phyloP scores from a whole-genome alignment of 2,329 filamentous ascomycete species.

The Colletotrichum chrysophilum region DNA sequence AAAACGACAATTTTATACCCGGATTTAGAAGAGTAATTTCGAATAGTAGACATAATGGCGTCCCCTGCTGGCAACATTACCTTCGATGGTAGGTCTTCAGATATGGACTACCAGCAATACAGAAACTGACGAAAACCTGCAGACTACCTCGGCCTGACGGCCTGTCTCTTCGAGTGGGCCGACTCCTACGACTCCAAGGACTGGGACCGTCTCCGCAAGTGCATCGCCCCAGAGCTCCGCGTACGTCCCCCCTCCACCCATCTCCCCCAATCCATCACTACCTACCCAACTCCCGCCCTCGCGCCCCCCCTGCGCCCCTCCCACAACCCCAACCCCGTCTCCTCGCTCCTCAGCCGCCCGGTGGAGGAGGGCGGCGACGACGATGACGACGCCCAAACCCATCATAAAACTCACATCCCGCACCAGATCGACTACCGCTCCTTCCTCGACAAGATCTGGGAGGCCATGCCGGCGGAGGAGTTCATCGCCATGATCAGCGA shows the following conservation, averaged over 20 bases:
- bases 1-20: neutral
- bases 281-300: conserved; percentile 28
- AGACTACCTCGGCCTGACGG: conserved; percentile 56
- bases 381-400: too few species aligned
- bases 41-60: neutral
- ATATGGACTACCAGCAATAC: too few species aligned
- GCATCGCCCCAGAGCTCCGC: conserved; percentile 52
- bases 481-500: conserved; percentile 65
- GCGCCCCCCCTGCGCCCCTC: neutral
- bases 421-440: conserved; percentile 72
- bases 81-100: conserved; percentile 42
- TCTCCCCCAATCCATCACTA: conserved; percentile 51
- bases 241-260: conserved; percentile 54
- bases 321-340: neutral
- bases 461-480: conserved; percentile 65
- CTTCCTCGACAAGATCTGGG: conserved; percentile 65
- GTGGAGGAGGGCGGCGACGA: neutral
- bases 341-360: neutral
- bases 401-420: neutral
- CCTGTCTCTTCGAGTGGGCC: conserved; percentile 64
- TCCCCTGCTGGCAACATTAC: conserved; percentile 17
- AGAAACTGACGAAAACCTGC: conserved; percentile 37
- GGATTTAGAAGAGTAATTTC: neutral
- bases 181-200: conserved; percentile 72
- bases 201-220: conserved; percentile 62